These are phyloP conservation scores for Mucor velutinosus DNA, from an alignment of 371 early-diverging fungal genomes.

Conservation along the genomic window DNA sequence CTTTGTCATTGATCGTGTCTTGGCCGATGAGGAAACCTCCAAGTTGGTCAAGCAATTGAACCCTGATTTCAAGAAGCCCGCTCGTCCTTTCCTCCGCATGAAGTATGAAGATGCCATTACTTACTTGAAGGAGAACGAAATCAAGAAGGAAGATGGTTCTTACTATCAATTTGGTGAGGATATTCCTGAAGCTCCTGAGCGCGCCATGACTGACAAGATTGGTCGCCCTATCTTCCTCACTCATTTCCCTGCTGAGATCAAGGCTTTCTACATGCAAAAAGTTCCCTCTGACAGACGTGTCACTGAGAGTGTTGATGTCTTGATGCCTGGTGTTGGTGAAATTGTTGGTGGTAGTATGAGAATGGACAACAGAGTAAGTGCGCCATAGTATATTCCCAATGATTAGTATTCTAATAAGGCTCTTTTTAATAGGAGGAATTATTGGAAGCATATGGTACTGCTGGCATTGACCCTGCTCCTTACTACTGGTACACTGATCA, in stretches of 20 bases:
- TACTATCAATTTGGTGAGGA: slow-evolving; percentile 98
- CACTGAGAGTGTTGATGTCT: slow-evolving; percentile 98
- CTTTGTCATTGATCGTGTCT: slow-evolving; percentile 82
- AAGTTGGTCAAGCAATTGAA: slow-evolving; percentile 87
- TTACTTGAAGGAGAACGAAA: slow-evolving; percentile 91
- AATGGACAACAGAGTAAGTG: slow-evolving; percentile 79
- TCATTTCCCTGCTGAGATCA: slow-evolving; percentile 98
- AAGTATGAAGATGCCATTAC: slow-evolving; percentile 97
- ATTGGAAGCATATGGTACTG: slow-evolving; percentile 93
- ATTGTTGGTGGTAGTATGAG: slow-evolving; percentile 99
- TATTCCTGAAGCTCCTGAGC: slow-evolving; percentile 99
- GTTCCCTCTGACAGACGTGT: slow-evolving; percentile 80
- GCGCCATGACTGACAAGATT: slow-evolving; percentile 97
- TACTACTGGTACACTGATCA: slow-evolving; percentile 99
- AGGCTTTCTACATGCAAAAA: slow-evolving; percentile 99
- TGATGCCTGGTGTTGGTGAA: slow-evolving; percentile 99
- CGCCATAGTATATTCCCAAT: neutral
- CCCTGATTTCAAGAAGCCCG: slow-evolving; percentile 88
- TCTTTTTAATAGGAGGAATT: slow-evolving; percentile 70
- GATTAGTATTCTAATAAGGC: neutral
- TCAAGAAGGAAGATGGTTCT: slow-evolving; percentile 91
- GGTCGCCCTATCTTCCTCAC: slow-evolving; percentile 96
- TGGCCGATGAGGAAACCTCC: slow-evolving; percentile 76
- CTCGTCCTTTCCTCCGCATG: slow-evolving; percentile 96
- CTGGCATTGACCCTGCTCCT: slow-evolving; percentile 95